These are phyloP conservation scores for Corylus avellana DNA, from an alignment of 306 rosid species.

Conservation along the genomic window DNA sequence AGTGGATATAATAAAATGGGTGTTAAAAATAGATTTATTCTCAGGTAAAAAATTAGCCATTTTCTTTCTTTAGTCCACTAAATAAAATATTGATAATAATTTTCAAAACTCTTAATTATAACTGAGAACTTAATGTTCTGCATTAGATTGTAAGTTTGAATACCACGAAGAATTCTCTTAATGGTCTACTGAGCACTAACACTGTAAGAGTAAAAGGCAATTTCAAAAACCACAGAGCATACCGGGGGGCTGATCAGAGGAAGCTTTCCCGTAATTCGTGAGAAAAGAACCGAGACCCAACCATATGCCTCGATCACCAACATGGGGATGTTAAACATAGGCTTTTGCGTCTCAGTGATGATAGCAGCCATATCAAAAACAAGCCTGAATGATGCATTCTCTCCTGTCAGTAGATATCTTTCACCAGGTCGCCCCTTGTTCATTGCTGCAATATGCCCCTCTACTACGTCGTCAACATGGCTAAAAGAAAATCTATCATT, in stretches of 20 bases:
- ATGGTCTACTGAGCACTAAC: not conserved
- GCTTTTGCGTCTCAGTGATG: conserved; percentile 61
- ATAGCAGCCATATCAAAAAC: conserved; percentile 78
- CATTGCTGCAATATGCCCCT: conserved; percentile 81
- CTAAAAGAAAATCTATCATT: conserved; percentile 68
- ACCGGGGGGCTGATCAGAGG: conserved; percentile 95
- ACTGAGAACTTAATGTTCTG: not conserved
- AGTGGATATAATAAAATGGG: too few relatives aligned
- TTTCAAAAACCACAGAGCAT: conserved; percentile 34
- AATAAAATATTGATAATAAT: not conserved
- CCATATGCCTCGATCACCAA: conserved; percentile 77
- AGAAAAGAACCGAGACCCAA: conserved; percentile 57
- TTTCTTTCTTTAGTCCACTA: not conserved
- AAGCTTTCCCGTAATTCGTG: conserved; percentile 65
- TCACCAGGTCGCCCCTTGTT: conserved; percentile 60
- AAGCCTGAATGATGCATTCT: conserved; percentile 72
- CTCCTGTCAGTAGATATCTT: conserved; percentile 82
- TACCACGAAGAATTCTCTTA: not conserved
- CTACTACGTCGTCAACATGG: conserved; percentile 86
- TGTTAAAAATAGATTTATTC: too few relatives aligned
- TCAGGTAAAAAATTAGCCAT: not conserved
- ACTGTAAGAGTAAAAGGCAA: not conserved
- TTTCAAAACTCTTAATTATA: not conserved
- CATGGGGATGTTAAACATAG: conserved; percentile 58
- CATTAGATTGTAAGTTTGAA: not conserved